These are phyloP conservation scores for Patellaria atrata DNA, from an alignment of 495 filamentous ascomycete species.

Conservation along the genomic window DNA sequence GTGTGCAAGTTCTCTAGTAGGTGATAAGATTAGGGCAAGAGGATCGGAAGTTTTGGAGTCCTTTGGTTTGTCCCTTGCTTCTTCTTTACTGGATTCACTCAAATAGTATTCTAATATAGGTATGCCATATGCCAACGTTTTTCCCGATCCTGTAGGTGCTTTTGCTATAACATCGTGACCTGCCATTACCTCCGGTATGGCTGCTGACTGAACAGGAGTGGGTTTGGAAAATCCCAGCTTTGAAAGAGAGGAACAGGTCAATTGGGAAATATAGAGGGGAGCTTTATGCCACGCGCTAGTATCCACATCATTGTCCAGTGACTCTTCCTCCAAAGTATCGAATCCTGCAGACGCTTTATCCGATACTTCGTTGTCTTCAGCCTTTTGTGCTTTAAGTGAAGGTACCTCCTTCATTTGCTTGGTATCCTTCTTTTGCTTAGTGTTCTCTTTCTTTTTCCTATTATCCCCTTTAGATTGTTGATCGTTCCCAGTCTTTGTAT, in stretches of 20 bases:
- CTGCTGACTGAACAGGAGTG: constrained; percentile 58
- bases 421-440: constrained; percentile 28
- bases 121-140: constrained; percentile 71
- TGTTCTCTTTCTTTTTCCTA: constrained; percentile 30
- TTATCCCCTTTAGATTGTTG: too few species aligned
- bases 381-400: constrained; percentile 18
- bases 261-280: constrained; percentile 56
- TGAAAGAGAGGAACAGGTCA: constrained; percentile 56
- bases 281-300: constrained; percentile 62
- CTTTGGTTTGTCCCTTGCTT: constrained; percentile 28
- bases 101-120: constrained; percentile 59
- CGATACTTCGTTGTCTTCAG: constrained; percentile 18
- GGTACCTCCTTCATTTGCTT: constrained; percentile 25
- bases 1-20: constrained; percentile 85
- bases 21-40: constrained; percentile 78
- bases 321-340: constrained; percentile 16
- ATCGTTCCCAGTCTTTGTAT: too few species aligned
- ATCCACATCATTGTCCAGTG: constrained; percentile 28
- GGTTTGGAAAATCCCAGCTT: constrained; percentile 66
- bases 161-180: constrained; percentile 71
- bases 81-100: constrained; percentile 7
- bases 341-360: constrained; percentile 7
- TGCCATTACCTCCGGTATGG: constrained; percentile 62
- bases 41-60: too few species aligned
- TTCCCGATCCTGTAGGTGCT: constrained; percentile 70